Evolutionary conservation across 306 rosid genomes (phyloP).

Genomic region (Bauhinia variegata): DNA sequence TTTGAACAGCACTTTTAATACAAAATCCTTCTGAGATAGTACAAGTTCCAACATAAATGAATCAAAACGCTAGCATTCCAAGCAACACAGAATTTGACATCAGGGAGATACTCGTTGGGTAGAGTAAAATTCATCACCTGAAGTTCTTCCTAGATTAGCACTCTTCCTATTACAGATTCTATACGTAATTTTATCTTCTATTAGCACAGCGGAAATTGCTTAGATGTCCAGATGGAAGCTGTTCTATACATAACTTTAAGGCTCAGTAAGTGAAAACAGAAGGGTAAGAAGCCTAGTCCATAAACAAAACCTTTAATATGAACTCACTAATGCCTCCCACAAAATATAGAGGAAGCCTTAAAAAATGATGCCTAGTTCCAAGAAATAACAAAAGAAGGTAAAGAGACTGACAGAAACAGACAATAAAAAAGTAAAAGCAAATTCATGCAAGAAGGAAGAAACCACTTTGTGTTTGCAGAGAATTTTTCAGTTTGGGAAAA

Average conservation of each 20-base stretch:
- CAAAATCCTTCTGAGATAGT: background rate
- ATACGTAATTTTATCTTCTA: background rate
- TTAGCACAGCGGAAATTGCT: conserved; percentile 8
- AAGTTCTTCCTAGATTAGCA: background rate
- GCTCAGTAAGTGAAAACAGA: background rate
- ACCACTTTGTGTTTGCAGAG: background rate
- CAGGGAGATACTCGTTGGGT: background rate
- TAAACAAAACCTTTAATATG: conserved; percentile 1
- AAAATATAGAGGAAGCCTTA: background rate
- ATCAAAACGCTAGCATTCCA: background rate
- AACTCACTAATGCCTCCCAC: background rate
- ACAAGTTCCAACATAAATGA: background rate
- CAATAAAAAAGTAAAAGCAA: background rate
- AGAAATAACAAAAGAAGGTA: too few species aligned
- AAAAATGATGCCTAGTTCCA: background rate
- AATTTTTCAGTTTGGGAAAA: background rate
- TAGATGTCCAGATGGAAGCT: conserved; percentile 1
- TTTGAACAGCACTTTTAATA: too few species aligned
- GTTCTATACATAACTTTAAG: background rate
- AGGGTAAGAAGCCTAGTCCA: conserved; percentile 14
- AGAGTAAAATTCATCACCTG: background rate
- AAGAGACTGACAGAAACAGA: background rate
- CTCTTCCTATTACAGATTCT: background rate
- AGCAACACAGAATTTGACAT: background rate
- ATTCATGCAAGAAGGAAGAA: background rate